phyloP scores from a whole-genome alignment of 768 basidiomycete species.

The Suillus sp. region DNA sequence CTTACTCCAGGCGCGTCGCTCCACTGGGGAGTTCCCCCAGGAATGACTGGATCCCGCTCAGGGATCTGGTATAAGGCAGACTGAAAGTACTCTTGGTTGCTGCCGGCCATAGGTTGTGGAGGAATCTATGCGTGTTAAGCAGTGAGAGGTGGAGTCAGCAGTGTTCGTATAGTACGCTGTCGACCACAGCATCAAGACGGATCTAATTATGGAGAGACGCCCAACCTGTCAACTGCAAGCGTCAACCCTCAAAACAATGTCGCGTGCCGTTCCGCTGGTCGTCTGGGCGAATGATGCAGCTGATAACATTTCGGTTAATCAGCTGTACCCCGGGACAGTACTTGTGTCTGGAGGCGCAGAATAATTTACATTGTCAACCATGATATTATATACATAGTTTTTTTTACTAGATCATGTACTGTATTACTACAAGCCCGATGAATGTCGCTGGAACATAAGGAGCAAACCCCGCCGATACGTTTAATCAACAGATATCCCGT shows the following conservation, averaged over 20 bases:
- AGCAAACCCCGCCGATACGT: neutral
- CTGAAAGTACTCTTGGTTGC: conserved; percentile 21
- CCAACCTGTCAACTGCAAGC: conserved; percentile 5
- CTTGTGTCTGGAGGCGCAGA: neutral
- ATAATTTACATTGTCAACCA: neutral
- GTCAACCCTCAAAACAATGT: neutral
- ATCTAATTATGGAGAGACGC: conserved; percentile 7
- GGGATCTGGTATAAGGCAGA: conserved; percentile 28
- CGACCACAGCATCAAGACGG: neutral
- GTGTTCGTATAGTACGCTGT: neutral
- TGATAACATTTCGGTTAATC: conserved; percentile 9
- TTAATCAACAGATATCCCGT: conserved; percentile 62
- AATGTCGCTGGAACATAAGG: neutral
- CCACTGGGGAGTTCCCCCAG: conserved; percentile 31
- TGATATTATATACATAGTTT: neutral
- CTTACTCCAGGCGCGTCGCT: conserved; percentile 20
- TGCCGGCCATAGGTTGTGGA: conserved; percentile 8
- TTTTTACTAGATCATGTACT: neutral
- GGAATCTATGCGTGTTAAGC: neutral
- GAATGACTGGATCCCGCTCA: conserved; percentile 34
- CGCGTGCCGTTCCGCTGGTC: neutral
- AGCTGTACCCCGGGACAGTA: neutral
- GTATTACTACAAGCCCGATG: neutral
- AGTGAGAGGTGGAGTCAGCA: neutral
- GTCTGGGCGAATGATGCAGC: conserved; percentile 6